Percentiles rank a stretch among this genome's conserved stretches.
Conservation (phyloP, 495 filamentous ascomycete species). For the Gamarada debralockiae region DNA sequence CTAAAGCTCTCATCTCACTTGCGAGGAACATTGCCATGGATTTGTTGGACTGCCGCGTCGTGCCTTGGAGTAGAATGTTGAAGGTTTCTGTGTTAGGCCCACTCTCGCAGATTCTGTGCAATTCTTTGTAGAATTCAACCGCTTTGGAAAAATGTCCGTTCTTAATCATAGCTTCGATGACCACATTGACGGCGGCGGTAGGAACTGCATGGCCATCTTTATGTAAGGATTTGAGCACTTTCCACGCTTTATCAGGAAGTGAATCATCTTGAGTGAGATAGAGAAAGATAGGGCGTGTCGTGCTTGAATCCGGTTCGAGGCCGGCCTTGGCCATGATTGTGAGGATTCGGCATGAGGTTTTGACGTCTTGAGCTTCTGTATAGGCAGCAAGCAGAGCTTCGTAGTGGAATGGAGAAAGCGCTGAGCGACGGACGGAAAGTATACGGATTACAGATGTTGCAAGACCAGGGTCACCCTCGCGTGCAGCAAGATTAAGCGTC, state of each 20-base stretch:
- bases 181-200: constrained; percentile 53
- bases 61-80: constrained; percentile 61
- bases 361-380: constrained; percentile 47
- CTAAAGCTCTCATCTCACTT: constrained; percentile 66
- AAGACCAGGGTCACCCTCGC: constrained; percentile 60
- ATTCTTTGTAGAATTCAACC: constrained; percentile 64
- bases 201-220: constrained; percentile 43
- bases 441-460: constrained; percentile 60
- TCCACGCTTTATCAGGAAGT: constrained; percentile 42
- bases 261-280: constrained; percentile 28
- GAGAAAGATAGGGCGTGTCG: constrained; percentile 53
- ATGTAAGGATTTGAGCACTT: constrained; percentile 49
- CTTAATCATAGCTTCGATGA: constrained; percentile 51
- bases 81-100: constrained; percentile 60
- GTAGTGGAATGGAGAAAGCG: constrained; percentile 64
- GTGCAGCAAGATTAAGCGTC: constrained; percentile 65
- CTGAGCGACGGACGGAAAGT: constrained; percentile 47
- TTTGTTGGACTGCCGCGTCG: constrained; percentile 27
- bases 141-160: constrained; percentile 47
- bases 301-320: constrained; percentile 43
- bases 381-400: constrained; percentile 70
- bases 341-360: constrained; percentile 55
- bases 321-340: constrained; percentile 64
- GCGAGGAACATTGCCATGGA: constrained; percentile 64
- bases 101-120: constrained; percentile 55